Percentiles rank a stretch among this genome's conserved stretches.
phyloP scores from a whole-genome alignment of 1,139 yeast genomes.

The Zhuliangozyma parablackwelliae region DNA sequence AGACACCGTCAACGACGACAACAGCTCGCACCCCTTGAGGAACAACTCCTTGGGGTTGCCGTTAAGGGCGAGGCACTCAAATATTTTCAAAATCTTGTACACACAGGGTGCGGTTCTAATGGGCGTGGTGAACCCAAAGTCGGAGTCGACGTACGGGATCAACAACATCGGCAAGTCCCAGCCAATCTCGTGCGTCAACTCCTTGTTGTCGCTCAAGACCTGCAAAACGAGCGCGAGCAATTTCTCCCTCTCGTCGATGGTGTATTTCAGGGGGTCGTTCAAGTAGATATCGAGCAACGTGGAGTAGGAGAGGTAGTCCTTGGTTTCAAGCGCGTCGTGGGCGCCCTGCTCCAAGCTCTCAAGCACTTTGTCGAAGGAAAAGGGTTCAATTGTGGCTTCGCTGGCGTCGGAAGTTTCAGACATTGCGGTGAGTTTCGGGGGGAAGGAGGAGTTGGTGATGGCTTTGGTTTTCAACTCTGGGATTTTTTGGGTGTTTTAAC shows the following conservation, averaged over 20 bases:
- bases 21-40: slow-evolving; percentile 61
- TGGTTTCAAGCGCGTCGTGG: slow-evolving; percentile 34
- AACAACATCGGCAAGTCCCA: slow-evolving; percentile 82
- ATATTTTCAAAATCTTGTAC: slow-evolving; percentile 42
- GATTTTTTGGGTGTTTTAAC: too few relatives aligned
- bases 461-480: too few relatives aligned
- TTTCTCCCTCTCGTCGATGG: slow-evolving; percentile 45
- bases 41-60: slow-evolving; percentile 83
- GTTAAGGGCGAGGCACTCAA: slow-evolving; percentile 52
- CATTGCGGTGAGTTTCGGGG: slow-evolving; percentile 8
- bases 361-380: slow-evolving; percentile 23
- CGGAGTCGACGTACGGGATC: slow-evolving; percentile 39
- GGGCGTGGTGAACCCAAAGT: slow-evolving; percentile 14
- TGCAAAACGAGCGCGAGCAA: slow-evolving; percentile 38
- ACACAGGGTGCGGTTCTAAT: slow-evolving; percentile 33
- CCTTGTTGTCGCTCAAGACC: slow-evolving; percentile 29
- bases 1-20: slow-evolving; percentile 25
- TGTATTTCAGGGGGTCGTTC: slow-evolving; percentile 41
- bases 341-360: slow-evolving; percentile 30
- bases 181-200: slow-evolving; percentile 65
- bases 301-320: slow-evolving; percentile 68
- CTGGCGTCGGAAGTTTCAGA: slow-evolving; percentile 19
- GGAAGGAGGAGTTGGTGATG: too few relatives aligned
- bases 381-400: slow-evolving; percentile 19
- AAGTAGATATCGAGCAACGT: slow-evolving; percentile 65